These are phyloP conservation scores for Neophaeococcomyces mojaviensis DNA, from an alignment of 2,329 filamentous ascomycete species.

Conservation along the genomic window DNA sequence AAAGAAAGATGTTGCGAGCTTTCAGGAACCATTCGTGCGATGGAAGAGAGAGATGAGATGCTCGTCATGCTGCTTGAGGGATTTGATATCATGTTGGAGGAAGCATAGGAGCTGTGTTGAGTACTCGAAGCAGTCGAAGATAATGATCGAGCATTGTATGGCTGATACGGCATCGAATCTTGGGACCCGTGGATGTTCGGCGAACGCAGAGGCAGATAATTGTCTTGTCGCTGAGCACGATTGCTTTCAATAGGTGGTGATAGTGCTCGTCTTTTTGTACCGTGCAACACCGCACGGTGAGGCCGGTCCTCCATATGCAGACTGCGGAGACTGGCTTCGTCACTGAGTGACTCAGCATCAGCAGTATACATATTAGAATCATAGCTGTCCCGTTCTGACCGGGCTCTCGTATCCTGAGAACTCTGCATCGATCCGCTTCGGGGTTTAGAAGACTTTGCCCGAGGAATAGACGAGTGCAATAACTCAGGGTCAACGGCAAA, in stretches of 20 bases:
- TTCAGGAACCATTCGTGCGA: not conserved
- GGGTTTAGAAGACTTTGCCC: slow-evolving; percentile 17
- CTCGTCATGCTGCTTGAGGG: slow-evolving; percentile 58
- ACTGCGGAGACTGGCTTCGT: slow-evolving; percentile 31
- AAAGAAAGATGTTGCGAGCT: not conserved
- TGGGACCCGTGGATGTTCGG: slow-evolving; percentile 48
- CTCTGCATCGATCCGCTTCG: not conserved
- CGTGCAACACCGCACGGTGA: slow-evolving; percentile 24
- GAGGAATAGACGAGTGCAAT: slow-evolving; percentile 27
- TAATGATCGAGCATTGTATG: slow-evolving; percentile 52
- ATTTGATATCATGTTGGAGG: slow-evolving; percentile 52
- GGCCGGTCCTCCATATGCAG: slow-evolving; percentile 32
- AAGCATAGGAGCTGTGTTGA: slow-evolving; percentile 56
- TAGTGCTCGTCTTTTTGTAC: slow-evolving; percentile 28
- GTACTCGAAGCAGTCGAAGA: slow-evolving; percentile 59
- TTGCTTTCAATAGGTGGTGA: slow-evolving; percentile 52
- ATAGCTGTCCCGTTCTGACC: slow-evolving; percentile 55
- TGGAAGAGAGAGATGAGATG: slow-evolving; percentile 41
- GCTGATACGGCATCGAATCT: slow-evolving; percentile 48
- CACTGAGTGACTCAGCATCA: slow-evolving; percentile 35
- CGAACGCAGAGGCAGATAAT: slow-evolving; percentile 47
- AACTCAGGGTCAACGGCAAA: slow-evolving; percentile 36
- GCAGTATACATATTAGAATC: slow-evolving; percentile 51
- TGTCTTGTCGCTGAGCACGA: slow-evolving; percentile 23
- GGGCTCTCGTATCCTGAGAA: slow-evolving; percentile 28